Base-by-base conservation (phyloP, 192 early-diverging fungal species). In the Dissophora globulifera region DNA sequence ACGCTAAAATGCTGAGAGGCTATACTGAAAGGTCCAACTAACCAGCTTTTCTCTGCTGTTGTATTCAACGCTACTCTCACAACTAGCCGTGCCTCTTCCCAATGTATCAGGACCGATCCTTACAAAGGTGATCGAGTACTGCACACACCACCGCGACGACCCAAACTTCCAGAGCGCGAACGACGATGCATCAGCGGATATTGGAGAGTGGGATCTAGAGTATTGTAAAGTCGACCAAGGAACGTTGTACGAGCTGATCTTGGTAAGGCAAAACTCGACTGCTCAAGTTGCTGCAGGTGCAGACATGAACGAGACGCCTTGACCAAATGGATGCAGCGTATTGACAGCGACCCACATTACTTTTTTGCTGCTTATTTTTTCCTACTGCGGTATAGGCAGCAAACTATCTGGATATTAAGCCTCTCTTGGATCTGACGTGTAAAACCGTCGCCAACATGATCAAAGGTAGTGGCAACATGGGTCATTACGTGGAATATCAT, bases 391-490 rank as follows among this genome's bases (percentile, higher is more conserved):
- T 46, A 19, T 58, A 76, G 72, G 93, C 93, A 35, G 89, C 94
- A 40, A 94, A 95, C 74, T 93, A 94, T 80, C 84, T 99, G 58
- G 98, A 98, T 79, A 98, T 98, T 69, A 97, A 96, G 81, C 92
- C 94, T 15, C 86, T 99, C 47, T 84, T 99, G 46, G 96, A 99
- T 82, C 85, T 99, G 51, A 94, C 95, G 9, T 99, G 97, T 87
- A 98, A 98, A 85, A 95, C 95, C 4, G 94, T 98, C 42, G 97
- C 97, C 53, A 97, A 97, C 76, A 94, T 96, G 94, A 92, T 99
- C 81, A 94, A 94, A 79, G 94, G 94, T 74, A 59, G 9, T 2
- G 2, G 11, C 19, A 27, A 19, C 19, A n/a, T n/a, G n/a, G n/a
- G n/a, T n/a, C n/a, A n/a, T n/a, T n/a, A n/a, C n/a, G n/a, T n/a